A percentile compares a stretch with the other conserved stretches of the same genome.
Evolutionary conservation across 306 rosid species (phyloP).

Genomic region (Acacia crassicarpa): DNA sequence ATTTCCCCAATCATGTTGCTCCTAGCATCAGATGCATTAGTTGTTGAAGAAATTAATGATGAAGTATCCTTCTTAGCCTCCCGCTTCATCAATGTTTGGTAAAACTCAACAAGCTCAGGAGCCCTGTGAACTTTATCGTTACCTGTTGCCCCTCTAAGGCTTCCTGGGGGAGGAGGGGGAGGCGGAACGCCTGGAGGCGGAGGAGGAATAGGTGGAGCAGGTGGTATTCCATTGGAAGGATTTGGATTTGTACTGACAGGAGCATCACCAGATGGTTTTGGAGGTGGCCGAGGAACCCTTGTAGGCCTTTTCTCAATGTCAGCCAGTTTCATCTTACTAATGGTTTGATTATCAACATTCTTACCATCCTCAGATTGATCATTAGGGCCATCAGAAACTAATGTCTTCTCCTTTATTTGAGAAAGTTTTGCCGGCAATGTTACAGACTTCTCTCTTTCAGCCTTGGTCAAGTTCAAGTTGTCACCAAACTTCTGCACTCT

Average conservation of each 20-base stretch:
- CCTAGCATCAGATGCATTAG: constrained; percentile 76
- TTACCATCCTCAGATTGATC: constrained; percentile 63
- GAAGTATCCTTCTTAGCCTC: constrained; percentile 93
- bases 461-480: constrained; percentile 47
- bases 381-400: constrained; percentile 47
- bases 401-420: constrained; percentile 70
- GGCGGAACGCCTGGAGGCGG: constrained; percentile 64
- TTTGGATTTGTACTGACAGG: constrained; percentile 42
- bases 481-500: constrained; percentile 77
- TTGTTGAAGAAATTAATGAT: constrained; percentile 59
- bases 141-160: constrained; percentile 62
- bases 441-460: constrained; percentile 48
- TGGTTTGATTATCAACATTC: constrained; percentile 51
- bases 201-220: constrained; percentile 52
- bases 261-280: constrained; percentile 54
- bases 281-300: constrained; percentile 88
- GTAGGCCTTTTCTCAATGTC: constrained; percentile 90
- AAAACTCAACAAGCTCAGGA: constrained; percentile 87
- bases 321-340: constrained; percentile 83
- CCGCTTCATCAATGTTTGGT: constrained; percentile 93
- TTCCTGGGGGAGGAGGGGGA: constrained; percentile 89
- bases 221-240: constrained; percentile 56
- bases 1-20: constrained; percentile 99
- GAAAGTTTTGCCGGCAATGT: constrained; percentile 73
- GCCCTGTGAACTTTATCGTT: constrained; percentile 89